phyloP scores from a whole-genome alignment of 768 basidiomycete species.

The Coprinopsis strossmayeri region DNA sequence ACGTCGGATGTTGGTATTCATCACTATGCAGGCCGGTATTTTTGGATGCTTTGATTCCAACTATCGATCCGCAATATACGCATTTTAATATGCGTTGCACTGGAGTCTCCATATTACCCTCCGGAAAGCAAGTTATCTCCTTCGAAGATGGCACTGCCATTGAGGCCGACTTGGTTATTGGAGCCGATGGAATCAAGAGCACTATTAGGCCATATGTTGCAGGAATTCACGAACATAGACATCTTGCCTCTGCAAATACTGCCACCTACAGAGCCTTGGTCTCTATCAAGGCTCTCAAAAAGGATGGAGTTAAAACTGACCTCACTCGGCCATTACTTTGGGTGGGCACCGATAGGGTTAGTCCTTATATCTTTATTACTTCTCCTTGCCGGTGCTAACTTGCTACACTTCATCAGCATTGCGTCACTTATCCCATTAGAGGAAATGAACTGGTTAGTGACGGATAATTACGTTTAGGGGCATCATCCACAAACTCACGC shows the following conservation, averaged over 20 bases:
- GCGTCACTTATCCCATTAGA: constrained; percentile 46
- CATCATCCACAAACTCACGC: too few species aligned
- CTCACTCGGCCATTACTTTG: constrained; percentile 32
- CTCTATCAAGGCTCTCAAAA: constrained; percentile 29
- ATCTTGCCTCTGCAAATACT: constrained; percentile 36
- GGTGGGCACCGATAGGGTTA: constrained; percentile 39
- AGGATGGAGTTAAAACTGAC: constrained; percentile 36
- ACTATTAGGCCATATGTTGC: constrained; percentile 31
- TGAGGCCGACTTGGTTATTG: constrained; percentile 43
- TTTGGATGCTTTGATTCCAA: constrained; percentile 38
- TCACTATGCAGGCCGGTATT: constrained; percentile 36
- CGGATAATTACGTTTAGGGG: background rate
- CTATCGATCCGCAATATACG: constrained; percentile 32
- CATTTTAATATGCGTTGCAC: constrained; percentile 48
- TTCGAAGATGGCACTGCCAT: constrained; percentile 44
- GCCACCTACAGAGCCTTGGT: constrained; percentile 46
- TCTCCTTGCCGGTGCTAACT: background rate
- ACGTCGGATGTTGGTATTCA: background rate
- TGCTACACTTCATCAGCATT: constrained; percentile 30
- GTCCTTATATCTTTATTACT: constrained; percentile 3
- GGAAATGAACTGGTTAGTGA: constrained; percentile 31
- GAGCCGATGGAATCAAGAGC: constrained; percentile 51
- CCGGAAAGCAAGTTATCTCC: constrained; percentile 27
- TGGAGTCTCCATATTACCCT: constrained; percentile 22
- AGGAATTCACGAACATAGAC: constrained; percentile 17